Evolutionary conservation across 1,139 yeast genomes (phyloP), one percentile per base, ranked within the genome.

Genomic region (Zygosaccharomyces pseudobailii): DNA sequence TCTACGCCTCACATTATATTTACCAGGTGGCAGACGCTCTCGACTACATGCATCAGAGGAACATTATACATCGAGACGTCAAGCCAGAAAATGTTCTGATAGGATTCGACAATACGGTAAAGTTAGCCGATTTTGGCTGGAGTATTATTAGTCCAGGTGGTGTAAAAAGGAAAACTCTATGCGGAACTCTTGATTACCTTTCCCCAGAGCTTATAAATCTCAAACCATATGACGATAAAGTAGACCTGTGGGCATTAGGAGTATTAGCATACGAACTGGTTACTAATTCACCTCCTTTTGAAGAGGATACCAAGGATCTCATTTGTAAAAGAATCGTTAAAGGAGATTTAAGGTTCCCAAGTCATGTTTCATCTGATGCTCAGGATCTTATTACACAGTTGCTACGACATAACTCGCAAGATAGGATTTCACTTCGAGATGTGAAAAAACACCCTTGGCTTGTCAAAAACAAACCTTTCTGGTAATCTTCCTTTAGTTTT

Each of bases 171-270:
- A 75, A 81, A 19, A 92, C 98, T 0, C 78, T 92, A 70, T 92
- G 98, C 67, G 98, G 98, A 0, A 92, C 98, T 0, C 72, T 92
- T 35, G 98, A 92, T 66, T 92, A 92, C 61, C 69, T 92, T 17
- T 95, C 98, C 0, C 98, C 98, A 3, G 98, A 92, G 69, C 85
- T 92, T 87, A 87, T 92, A 10, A 95, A 85, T 56, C 82, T 87
- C 2, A 80, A 79, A 57, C 85, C 82, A 31, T 95, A 92, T 61
- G 94, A 87, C 59, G 76, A 75, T 48, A 73, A 75, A 40, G 96
- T 88, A 0, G 98, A 92, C 63, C 76, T 86, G 9, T 92, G 98
- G 98, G 88, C 97, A 0, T 71, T 92, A 47, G 98, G 98, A 0
- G 82, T 92, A 1, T 68, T 92, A 38, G 78, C 90, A 51, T 92